A percentile compares a stretch with the other conserved stretches of the same genome.
phyloP scores from a whole-genome alignment of 2,329 filamentous ascomycete species.

The Camptophora hylomeconis region DNA sequence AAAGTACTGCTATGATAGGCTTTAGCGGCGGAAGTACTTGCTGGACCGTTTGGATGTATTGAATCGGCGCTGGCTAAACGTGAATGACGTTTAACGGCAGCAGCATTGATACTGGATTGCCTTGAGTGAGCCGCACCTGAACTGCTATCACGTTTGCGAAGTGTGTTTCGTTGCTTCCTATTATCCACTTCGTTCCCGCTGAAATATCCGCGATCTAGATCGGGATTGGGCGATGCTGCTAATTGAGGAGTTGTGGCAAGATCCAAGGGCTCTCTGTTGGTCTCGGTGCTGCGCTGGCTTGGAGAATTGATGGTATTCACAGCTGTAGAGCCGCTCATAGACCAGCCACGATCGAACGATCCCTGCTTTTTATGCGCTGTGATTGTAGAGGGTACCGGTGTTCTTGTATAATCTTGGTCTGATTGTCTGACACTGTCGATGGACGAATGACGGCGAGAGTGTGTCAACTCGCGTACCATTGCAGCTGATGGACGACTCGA shows the following conservation, averaged over 20 bases:
- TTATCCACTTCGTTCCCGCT: slow-evolving; percentile 76
- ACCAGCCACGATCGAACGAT: slow-evolving; percentile 49
- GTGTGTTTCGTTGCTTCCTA: slow-evolving; percentile 55
- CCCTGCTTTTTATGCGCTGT: slow-evolving; percentile 40
- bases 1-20: slow-evolving; percentile 51
- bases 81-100: slow-evolving; percentile 58
- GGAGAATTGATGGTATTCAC: slow-evolving; percentile 18
- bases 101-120: slow-evolving; percentile 62
- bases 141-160: slow-evolving; percentile 57
- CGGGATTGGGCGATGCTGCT: slow-evolving; percentile 29
- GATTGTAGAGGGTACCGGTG: slow-evolving; percentile 8
- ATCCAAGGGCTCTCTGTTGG: slow-evolving; percentile 18
- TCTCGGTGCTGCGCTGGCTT: slow-evolving; percentile 1
- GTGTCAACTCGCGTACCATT: slow-evolving; percentile 67
- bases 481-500: slow-evolving; percentile 58
- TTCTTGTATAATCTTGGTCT: slow-evolving; percentile 17
- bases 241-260: too few relatives aligned
- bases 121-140: slow-evolving; percentile 43
- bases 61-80: slow-evolving; percentile 71
- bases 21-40: slow-evolving; percentile 45
- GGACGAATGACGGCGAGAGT: slow-evolving; percentile 77
- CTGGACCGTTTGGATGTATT: slow-evolving; percentile 40
- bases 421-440: slow-evolving; percentile 50
- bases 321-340: slow-evolving; percentile 31
- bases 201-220: slow-evolving; percentile 83